A percentile compares a stretch with the other conserved stretches of the same genome.
Conservation (phyloP, 129 eudicot genomes). For the Flaveria robusta region DNA sequence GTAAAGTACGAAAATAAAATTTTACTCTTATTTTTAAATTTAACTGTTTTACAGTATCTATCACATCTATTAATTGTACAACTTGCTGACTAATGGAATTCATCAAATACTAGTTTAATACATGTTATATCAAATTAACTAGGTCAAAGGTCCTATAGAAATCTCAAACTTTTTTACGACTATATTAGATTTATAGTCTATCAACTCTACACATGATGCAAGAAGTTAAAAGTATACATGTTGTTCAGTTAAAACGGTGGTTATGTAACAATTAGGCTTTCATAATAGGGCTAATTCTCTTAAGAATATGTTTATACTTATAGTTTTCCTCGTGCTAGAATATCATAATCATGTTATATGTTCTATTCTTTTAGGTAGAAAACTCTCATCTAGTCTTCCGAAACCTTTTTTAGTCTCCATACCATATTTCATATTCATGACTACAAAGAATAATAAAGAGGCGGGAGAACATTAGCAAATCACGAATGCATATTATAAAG, state of each 20-base stretch:
- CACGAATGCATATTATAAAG: too few relatives aligned
- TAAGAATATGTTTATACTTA: background rate
- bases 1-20: too few relatives aligned
- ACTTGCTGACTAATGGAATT: too few relatives aligned
- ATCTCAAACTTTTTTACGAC: too few relatives aligned
- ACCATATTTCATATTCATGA: background rate
- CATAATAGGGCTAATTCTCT: background rate
- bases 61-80: too few relatives aligned
- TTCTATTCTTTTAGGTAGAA: background rate
- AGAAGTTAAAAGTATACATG: background rate
- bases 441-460: background rate
- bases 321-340: background rate
- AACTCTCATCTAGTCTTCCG: background rate
- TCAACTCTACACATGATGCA: background rate
- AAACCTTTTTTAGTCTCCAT: background rate
- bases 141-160: too few relatives aligned
- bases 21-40: too few relatives aligned
- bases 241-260: background rate
- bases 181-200: background rate
- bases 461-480: background rate
- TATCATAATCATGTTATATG: background rate
- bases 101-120: too few relatives aligned
- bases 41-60: too few relatives aligned
- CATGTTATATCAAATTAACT: too few relatives aligned
- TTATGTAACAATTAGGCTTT: background rate